Conservation (phyloP, 192 early-diverging fungal species). For the Phycomyces blakesleeanus region DNA sequence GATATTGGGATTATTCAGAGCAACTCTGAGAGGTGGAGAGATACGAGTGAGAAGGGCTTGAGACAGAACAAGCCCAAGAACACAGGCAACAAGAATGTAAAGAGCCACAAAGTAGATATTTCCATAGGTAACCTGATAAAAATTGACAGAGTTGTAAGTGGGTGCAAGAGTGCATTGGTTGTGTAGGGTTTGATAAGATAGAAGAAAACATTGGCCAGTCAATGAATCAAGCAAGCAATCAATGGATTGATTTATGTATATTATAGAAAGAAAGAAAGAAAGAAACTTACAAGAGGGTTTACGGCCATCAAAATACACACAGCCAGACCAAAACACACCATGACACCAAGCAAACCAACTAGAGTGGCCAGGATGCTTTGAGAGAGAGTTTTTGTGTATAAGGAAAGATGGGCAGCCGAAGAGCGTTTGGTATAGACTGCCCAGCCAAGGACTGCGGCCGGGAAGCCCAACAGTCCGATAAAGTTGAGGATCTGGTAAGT, state of each 20-base stretch:
- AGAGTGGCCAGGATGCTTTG: neutral
- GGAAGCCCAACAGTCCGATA: constrained; percentile 6
- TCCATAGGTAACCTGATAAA: constrained; percentile 20
- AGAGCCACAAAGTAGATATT: constrained; percentile 4
- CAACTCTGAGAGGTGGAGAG: neutral
- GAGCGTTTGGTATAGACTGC: no score
- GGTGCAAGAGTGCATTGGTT: no score
- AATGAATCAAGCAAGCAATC: no score
- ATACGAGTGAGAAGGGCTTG: constrained; percentile 3
- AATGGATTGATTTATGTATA: no score
- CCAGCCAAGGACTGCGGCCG: neutral
- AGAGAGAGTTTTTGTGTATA: neutral
- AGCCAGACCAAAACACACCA: neutral
- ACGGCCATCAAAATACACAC: neutral
- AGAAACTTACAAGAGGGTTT: no score
- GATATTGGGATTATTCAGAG: neutral
- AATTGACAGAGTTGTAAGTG: no score
- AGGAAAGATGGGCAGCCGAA: neutral
- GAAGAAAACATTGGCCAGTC: no score
- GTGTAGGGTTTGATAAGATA: no score
- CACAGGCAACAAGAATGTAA: constrained; percentile 13
- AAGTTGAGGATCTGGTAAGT: constrained; percentile 16
- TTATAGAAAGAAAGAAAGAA: no score
- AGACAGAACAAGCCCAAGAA: constrained; percentile 9
- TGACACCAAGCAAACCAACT: neutral